These are phyloP conservation scores for Ogataea saltuana DNA, from an alignment of 805 yeast species.

Conservation along the genomic window DNA sequence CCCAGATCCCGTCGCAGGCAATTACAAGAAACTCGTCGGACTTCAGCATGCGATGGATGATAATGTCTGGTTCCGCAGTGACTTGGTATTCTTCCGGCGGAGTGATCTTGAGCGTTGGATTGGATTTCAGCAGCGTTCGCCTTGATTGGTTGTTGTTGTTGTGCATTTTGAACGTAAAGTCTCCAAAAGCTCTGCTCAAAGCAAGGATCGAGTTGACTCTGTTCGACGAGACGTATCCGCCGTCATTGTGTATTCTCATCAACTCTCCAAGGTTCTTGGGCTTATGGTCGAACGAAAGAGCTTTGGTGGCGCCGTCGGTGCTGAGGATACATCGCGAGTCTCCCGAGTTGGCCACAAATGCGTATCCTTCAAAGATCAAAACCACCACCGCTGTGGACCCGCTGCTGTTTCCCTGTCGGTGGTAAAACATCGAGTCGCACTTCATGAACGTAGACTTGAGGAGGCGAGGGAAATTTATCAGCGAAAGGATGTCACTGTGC, in stretches of 20 bases:
- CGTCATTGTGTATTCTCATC: conserved; percentile 57
- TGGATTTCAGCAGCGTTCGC: conserved; percentile 22
- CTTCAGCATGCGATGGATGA: conserved; percentile 48
- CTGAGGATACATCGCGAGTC: conserved; percentile 70
- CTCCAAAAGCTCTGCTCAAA: conserved; percentile 63
- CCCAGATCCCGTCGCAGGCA: conserved; percentile 89
- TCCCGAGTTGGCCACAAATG: conserved; percentile 70
- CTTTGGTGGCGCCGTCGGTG: conserved; percentile 54
- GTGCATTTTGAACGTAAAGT: conserved; percentile 53
- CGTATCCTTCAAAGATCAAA: conserved; percentile 42
- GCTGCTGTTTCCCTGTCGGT: conserved; percentile 39
- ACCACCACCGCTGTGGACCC: conserved; percentile 57
- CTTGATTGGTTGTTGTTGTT: conserved; percentile 28
- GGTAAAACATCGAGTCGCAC: conserved; percentile 47
- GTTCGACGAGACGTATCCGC: conserved; percentile 61
- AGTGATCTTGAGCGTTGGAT: conserved; percentile 32
- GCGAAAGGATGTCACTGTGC: conserved; percentile 18
- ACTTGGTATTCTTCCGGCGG: conserved; percentile 76
- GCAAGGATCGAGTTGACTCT: conserved; percentile 62
- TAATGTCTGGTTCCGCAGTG: conserved; percentile 75
- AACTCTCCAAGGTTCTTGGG: conserved; percentile 60
- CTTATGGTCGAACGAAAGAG: conserved; percentile 65
- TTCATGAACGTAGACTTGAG: conserved; percentile 46
- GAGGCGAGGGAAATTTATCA: conserved; percentile 31
- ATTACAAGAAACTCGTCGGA: conserved; percentile 68